Base-by-base conservation (phyloP, 2,329 filamentous ascomycete species). In the Beauveria brongniartii region DNA sequence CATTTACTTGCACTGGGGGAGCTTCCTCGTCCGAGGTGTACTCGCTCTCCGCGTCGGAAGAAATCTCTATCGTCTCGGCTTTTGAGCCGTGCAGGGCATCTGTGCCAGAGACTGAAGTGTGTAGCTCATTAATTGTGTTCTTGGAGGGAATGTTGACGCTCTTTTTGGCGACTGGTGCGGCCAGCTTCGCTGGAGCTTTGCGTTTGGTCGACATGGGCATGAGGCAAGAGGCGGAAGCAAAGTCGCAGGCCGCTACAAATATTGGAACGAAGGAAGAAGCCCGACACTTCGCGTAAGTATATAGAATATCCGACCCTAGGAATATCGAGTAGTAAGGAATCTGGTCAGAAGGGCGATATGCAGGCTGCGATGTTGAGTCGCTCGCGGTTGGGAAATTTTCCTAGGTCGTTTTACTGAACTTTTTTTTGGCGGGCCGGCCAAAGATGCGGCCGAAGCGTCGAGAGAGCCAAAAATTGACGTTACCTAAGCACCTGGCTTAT, bases 161-260 rank as follows among this genome's bases (percentile, higher is more conserved):
- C 60, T 78, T 75, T 71, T 79, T 82, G 63, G 82, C 75, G 16
- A 78, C 75, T 0, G 85, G 85, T 62, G 79, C 74, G 61, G 81
- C 82, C 68, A 87, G 76, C 73, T 81, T 81, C 64, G 78, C 77
- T 63, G 82, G 74, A 61, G 80, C 76, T 78, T 85, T 87, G 70
- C 83, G 77, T 73, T 85, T 87, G 50, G 83, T 81, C 63, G 83
- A 83, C 80, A 85, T 84, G 63, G 69, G 67, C 67, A 68, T 71
- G 63, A 62, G 61, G 59, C 56, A 50, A 47, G 54, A 52, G 52
- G 37, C 22, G 22, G 20, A 5, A 9, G 20, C 41, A 28, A 22
- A 20, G 9, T 40, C 40, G 34, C n/a, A 24, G 6, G 30, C 20
- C 9, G 20, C 14, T 55, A 24, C 18, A 12, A 41, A 24, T 55